Evolutionary conservation across 257 asterid genomes (phyloP).

Genomic region (Cynanchum wilfordii): DNA sequence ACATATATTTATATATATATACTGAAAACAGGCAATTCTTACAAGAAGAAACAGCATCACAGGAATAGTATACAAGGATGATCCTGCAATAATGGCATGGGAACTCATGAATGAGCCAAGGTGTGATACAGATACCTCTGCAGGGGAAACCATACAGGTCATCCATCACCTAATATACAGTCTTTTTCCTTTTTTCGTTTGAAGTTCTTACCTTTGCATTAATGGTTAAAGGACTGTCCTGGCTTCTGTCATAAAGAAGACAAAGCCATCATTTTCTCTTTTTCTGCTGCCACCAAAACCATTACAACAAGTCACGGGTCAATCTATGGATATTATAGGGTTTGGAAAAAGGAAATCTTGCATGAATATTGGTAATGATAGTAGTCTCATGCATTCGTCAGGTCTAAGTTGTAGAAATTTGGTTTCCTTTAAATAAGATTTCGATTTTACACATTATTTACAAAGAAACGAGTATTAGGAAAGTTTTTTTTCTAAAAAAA

Average conservation of each 20-base stretch:
- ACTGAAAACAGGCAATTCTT: conserved; percentile 40
- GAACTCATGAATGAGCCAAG: conserved; percentile 87
- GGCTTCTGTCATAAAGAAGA: neutral
- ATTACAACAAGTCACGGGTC: neutral
- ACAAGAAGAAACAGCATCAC: conserved; percentile 57
- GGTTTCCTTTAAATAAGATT: no score
- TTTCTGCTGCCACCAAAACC: neutral
- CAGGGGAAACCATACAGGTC: conserved; percentile 23
- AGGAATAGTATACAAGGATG: conserved; percentile 55
- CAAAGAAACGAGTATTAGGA: no score
- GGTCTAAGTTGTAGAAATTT: no score
- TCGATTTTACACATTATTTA: no score
- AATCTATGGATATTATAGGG: neutral
- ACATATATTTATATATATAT: no score
- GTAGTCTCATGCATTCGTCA: neutral
- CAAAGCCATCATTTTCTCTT: neutral
- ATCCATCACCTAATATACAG: neutral
- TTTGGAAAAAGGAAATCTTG: neutral
- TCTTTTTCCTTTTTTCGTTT: neutral
- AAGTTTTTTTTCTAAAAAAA: no score
- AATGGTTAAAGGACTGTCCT: no score
- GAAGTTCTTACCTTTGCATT: neutral
- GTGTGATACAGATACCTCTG: conserved; percentile 43
- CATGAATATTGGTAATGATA: neutral
- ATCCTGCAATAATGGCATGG: conserved; percentile 73